Evolutionary conservation across 23 red algal genomes (phyloP).

Genomic region (Gracilaria gracilis): DNA sequence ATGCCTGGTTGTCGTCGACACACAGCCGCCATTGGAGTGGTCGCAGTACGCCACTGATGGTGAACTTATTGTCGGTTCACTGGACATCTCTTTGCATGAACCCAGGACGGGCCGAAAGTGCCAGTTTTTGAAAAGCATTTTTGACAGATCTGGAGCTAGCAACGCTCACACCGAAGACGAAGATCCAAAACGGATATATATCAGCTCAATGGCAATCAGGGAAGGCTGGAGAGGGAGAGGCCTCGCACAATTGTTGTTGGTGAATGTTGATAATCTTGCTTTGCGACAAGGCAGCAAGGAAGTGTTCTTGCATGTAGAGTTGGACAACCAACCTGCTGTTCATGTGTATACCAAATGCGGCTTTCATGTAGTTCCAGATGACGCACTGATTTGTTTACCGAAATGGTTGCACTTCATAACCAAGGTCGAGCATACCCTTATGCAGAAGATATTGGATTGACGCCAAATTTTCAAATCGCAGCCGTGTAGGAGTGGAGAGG

Average conservation of each 20-base stretch:
- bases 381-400: conserved; percentile 1
- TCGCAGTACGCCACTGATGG: conserved; percentile 26
- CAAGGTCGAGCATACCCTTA: conserved; percentile 64
- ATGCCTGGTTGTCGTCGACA: conserved; percentile 67
- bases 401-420: conserved; percentile 65
- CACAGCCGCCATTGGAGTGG: conserved; percentile 31
- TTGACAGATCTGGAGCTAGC: background rate
- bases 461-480: background rate
- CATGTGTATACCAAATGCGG: conserved; percentile 70
- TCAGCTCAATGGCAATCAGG: conserved; percentile 75
- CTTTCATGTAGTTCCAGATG: conserved; percentile 13
- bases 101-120: conserved; percentile 25
- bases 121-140: conserved; percentile 17
- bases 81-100: conserved; percentile 63
- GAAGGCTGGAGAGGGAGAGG: conserved; percentile 58
- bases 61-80: conserved; percentile 56
- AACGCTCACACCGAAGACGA: background rate
- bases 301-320: conserved; percentile 74
- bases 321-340: conserved; percentile 60
- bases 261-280: conserved; percentile 24
- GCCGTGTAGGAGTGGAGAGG: background rate
- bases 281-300: conserved; percentile 22
- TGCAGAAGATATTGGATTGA: conserved; percentile 39
- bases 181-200: conserved; percentile 46
- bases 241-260: conserved; percentile 54